A percentile compares a stretch with the other conserved stretches of the same genome.
These are phyloP conservation scores for Hydnomerulius pinastri DNA, from an alignment of 768 basidiomycete genomes.

Conservation along the genomic window DNA sequence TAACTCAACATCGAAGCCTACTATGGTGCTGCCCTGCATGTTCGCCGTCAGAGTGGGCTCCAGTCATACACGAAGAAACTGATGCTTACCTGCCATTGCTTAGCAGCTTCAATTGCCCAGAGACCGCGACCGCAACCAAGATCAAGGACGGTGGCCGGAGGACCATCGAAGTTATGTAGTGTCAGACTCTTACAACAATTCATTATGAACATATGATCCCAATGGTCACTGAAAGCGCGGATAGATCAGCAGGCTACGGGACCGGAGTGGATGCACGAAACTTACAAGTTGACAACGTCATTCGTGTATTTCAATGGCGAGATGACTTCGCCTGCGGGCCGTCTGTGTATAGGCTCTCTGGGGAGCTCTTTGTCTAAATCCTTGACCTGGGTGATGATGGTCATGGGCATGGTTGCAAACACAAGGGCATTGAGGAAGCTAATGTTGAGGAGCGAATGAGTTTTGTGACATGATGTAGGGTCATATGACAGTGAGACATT, in stretches of 20 bases:
- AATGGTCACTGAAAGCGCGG: conserved; percentile 57
- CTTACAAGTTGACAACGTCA: conserved; percentile 57
- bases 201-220: conserved; percentile 68
- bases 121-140: conserved; percentile 72
- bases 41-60: not conserved
- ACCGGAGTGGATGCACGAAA: conserved; percentile 7
- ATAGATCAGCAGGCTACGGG: conserved; percentile 1
- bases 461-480: conserved; percentile 6
- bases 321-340: conserved; percentile 50
- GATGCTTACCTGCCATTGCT: conserved; percentile 58
- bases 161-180: conserved; percentile 50
- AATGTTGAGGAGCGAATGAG: conserved; percentile 12
- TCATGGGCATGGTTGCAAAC: conserved; percentile 24
- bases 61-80: not conserved
- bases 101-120: conserved; percentile 73
- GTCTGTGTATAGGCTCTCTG: conserved; percentile 40
- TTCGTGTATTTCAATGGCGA: conserved; percentile 56
- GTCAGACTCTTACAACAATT: conserved; percentile 52
- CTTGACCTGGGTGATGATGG: conserved; percentile 27
- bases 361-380: conserved; percentile 50
- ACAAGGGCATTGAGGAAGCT: conserved; percentile 27
- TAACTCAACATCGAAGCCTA: conserved; percentile 59
- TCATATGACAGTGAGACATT: conserved; percentile 22
- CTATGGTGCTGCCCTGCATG: conserved; percentile 50
- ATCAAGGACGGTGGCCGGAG: conserved; percentile 60